Percentiles rank a stretch among this genome's conserved stretches.
Conservation (phyloP, 805 yeast species). For the Pichia deserticola region DNA sequence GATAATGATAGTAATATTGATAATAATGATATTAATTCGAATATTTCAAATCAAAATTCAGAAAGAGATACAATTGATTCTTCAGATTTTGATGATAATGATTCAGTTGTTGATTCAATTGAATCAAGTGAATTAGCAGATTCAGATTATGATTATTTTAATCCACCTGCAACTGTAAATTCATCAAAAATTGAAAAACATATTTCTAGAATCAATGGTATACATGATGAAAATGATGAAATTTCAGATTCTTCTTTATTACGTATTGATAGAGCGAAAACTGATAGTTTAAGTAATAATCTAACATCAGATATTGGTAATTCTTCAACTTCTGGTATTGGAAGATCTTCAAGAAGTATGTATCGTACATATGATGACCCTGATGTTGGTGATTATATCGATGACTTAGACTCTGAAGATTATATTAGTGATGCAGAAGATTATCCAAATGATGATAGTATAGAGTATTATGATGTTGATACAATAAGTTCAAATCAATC, state of each 20-base stretch:
- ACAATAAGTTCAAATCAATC: background rate
- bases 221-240: background rate
- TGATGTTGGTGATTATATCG: slow-evolving; percentile 6
- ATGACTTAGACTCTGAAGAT: slow-evolving; percentile 24
- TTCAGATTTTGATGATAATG: slow-evolving; percentile 6
- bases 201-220: background rate
- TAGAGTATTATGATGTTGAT: slow-evolving; percentile 6
- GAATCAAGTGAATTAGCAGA: slow-evolving; percentile 22
- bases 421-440: slow-evolving; percentile 22
- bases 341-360: background rate
- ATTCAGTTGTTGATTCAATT: slow-evolving; percentile 14
- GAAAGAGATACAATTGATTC: slow-evolving; percentile 5
- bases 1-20: background rate
- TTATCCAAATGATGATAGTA: slow-evolving; percentile 16
- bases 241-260: background rate
- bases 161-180: slow-evolving; percentile 2
- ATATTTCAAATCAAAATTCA: background rate
- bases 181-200: background rate
- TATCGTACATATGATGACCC: slow-evolving; percentile 8
- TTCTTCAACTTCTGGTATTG: background rate
- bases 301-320: background rate
- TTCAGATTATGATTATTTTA: slow-evolving; percentile 18
- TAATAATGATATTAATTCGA: background rate
- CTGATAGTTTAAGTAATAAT: no score
- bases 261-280: background rate